Conservation (phyloP, 1,284 basidiomycete genomes). For the Porogramme epimiltina region DNA sequence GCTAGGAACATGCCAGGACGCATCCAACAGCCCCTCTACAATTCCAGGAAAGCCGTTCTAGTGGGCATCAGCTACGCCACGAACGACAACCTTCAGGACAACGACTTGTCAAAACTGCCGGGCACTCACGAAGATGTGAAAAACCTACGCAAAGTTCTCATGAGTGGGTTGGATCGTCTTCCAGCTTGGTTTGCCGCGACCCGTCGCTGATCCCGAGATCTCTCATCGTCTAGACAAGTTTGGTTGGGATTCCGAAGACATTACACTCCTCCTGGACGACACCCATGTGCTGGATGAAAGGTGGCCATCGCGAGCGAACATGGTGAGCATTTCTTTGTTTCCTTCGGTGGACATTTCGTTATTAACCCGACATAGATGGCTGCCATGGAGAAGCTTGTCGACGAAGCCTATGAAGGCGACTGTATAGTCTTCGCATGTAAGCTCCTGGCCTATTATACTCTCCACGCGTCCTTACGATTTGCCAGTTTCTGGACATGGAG, state of each 20-base stretch:
- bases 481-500: conserved; percentile 28
- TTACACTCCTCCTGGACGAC: conserved; percentile 20
- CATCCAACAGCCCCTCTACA: background rate
- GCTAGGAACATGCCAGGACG: background rate
- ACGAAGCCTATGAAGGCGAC: conserved; percentile 19
- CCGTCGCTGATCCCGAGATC: no score
- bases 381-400: conserved; percentile 22
- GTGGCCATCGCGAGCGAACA: conserved; percentile 23
- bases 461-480: background rate
- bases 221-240: conserved; percentile 12
- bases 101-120: background rate
- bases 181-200: background rate
- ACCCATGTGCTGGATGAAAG: background rate
- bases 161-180: background rate
- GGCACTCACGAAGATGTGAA: conserved; percentile 16
- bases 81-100: background rate
- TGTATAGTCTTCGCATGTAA: conserved; percentile 27
- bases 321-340: conserved; percentile 7
- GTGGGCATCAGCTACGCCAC: conserved; percentile 5
- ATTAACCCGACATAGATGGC: conserved; percentile 7
- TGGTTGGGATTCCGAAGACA: conserved; percentile 17
- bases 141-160: conserved; percentile 9
- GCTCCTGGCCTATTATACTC: background rate
- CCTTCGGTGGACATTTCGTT: background rate
- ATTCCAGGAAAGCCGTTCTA: conserved; percentile 8